phyloP scores from a whole-genome alignment of 2,329 filamentous ascomycete species.

The Sporothrix brunneoviolacea region DNA sequence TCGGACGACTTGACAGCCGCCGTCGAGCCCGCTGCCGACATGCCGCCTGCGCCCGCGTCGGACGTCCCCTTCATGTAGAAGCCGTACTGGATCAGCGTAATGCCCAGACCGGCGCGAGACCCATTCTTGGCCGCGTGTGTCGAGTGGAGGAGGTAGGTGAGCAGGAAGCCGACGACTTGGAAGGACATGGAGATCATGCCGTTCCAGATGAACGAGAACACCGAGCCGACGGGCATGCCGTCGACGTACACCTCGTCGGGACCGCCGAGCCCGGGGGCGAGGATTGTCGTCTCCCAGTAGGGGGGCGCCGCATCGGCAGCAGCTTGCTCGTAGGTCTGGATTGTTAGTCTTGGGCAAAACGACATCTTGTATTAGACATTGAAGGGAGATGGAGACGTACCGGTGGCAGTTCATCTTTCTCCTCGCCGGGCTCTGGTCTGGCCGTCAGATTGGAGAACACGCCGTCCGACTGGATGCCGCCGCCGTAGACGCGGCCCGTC shows the following conservation, averaged over 20 bases:
- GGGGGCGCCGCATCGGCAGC: constrained; percentile 92
- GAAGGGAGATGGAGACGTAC: constrained; percentile 47
- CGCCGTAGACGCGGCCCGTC: constrained; percentile 53
- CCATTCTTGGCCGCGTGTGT: constrained; percentile 98
- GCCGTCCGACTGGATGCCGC: constrained; percentile 77
- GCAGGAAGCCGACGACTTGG: constrained; percentile 91
- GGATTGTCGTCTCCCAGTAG: constrained; percentile 98
- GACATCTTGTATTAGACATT: not conserved
- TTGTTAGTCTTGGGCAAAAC: not conserved
- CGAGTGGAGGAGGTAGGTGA: constrained; percentile 96
- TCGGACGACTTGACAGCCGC: constrained; percentile 39
- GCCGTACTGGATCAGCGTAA: constrained; percentile 92
- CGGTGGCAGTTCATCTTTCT: constrained; percentile 83
- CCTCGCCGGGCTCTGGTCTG: constrained; percentile 74
- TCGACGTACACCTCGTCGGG: constrained; percentile 95
- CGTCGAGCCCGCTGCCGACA: constrained; percentile 33
- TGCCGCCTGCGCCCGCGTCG: constrained; percentile 26
- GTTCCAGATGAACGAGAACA: constrained; percentile 87
- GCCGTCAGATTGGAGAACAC: constrained; percentile 94
- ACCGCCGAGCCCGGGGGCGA: constrained; percentile 84
- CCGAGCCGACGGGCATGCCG: constrained; percentile 82
- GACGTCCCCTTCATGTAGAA: constrained; percentile 79
- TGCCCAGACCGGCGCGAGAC: constrained; percentile 85
- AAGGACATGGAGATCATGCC: constrained; percentile 97
- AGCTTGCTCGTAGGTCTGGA: constrained; percentile 92